A percentile compares a stretch with the other conserved stretches of the same genome.
Conservation (phyloP, 2,329 filamentous ascomycete genomes). For the Penicillium psychrosexuale region DNA sequence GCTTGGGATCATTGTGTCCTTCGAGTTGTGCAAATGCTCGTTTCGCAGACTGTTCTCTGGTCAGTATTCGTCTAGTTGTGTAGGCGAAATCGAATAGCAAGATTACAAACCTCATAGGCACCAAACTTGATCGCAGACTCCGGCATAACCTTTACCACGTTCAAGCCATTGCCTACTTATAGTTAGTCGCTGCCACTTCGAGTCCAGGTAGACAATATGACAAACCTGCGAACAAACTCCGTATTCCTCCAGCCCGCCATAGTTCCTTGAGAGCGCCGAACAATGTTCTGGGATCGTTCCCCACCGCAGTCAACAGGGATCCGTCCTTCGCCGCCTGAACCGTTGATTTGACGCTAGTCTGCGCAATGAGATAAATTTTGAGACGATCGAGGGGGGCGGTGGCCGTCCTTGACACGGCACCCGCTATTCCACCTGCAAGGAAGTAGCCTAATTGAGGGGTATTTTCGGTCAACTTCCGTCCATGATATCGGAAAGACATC, state of each 20-base stretch:
- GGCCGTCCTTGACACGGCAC: constrained; percentile 89
- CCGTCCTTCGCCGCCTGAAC: constrained; percentile 68
- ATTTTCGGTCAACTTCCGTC: constrained; percentile 47
- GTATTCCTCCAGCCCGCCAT: constrained; percentile 79
- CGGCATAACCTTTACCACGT: constrained; percentile 97
- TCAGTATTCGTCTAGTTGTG: constrained; percentile 15
- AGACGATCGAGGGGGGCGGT: constrained; percentile 95
- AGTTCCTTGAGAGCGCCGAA: constrained; percentile 70
- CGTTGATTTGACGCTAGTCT: constrained; percentile 64
- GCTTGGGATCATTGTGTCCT: constrained; percentile 76
- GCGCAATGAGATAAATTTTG: constrained; percentile 95
- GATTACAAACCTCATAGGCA: constrained; percentile 71
- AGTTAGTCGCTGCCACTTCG: constrained; percentile 18
- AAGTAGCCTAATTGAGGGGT: constrained; percentile 77
- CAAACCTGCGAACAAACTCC: constrained; percentile 89
- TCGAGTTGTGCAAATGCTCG: constrained; percentile 79
- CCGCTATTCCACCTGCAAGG: constrained; percentile 82
- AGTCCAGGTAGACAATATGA: neutral
- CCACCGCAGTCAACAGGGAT: constrained; percentile 61
- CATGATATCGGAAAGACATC: constrained; percentile 44
- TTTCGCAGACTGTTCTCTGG: constrained; percentile 66
- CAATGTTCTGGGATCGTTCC: constrained; percentile 67
- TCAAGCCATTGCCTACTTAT: constrained; percentile 79
- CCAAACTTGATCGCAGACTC: constrained; percentile 98
- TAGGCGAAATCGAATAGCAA: neutral